These are phyloP conservation scores for Apostasia shenzhenica DNA, from an alignment of 106 monocot species.

Conservation along the genomic window DNA sequence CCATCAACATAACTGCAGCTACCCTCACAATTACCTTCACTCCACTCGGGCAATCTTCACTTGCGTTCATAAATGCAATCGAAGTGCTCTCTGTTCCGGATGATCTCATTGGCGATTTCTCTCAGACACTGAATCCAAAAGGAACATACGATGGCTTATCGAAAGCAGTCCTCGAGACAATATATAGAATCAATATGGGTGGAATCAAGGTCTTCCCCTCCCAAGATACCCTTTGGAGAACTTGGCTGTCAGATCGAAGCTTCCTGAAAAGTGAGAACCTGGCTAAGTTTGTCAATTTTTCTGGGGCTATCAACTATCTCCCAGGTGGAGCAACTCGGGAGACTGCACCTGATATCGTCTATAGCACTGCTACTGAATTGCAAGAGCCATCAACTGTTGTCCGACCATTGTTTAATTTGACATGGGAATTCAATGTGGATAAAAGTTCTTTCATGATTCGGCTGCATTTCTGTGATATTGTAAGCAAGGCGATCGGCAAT, in stretches of 20 bases:
- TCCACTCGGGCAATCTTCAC: slow-evolving; percentile 20
- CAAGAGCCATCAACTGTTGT: not conserved
- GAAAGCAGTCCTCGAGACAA: slow-evolving; percentile 30
- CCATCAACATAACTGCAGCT: slow-evolving; percentile 22
- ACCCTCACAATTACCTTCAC: slow-evolving; percentile 34
- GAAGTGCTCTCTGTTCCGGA: slow-evolving; percentile 72
- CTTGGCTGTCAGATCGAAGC: slow-evolving; percentile 35
- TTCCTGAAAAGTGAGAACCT: slow-evolving; percentile 22
- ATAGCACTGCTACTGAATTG: slow-evolving; percentile 20
- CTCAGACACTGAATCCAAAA: slow-evolving; percentile 5
- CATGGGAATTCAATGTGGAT: slow-evolving; percentile 16
- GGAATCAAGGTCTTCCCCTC: slow-evolving; percentile 25
- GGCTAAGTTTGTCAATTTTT: not conserved
- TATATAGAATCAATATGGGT: slow-evolving; percentile 68
- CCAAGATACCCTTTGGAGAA: slow-evolving; percentile 49
- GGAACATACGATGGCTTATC: slow-evolving; percentile 15
- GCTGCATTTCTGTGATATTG: slow-evolving; percentile 7
- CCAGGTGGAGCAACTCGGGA: slow-evolving; percentile 28
- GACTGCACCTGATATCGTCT: slow-evolving; percentile 44
- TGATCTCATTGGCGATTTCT: slow-evolving; percentile 26
- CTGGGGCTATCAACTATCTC: slow-evolving; percentile 8
- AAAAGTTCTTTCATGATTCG: not conserved
- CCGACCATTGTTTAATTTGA: not conserved
- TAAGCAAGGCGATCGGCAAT: not conserved
- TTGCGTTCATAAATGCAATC: slow-evolving; percentile 62